These are phyloP conservation scores for Leccinum fuscescens DNA, from an alignment of 1,284 basidiomycete genomes.

Conservation along the genomic window DNA sequence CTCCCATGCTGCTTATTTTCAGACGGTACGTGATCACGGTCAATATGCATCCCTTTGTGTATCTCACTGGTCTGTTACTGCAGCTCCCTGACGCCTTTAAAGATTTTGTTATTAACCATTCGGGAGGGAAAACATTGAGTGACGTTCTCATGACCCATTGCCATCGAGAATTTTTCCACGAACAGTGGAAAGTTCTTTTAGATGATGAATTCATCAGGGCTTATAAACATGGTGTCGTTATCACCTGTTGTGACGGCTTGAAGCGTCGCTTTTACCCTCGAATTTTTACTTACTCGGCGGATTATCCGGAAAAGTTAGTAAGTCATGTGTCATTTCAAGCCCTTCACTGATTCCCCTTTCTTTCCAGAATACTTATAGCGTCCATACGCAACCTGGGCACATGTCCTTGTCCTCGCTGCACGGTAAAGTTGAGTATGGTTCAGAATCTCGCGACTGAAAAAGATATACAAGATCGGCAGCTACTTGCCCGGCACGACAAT, in stretches of 20 bases:
- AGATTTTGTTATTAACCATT: neutral
- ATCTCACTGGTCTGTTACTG: neutral
- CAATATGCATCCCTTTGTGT: accelerated
- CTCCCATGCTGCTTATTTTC: neutral
- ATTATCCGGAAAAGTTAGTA: neutral
- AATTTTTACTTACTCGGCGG: neutral
- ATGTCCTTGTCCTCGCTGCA: neutral
- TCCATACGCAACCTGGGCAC: neutral
- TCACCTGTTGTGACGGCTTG: neutral
- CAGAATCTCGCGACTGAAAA: neutral
- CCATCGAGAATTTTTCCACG: neutral
- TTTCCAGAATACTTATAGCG: neutral
- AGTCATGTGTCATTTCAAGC: neutral
- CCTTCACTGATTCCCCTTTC: neutral
- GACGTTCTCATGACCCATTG: neutral
- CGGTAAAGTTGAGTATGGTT: neutral
- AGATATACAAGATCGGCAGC: neutral
- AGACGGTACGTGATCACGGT: neutral
- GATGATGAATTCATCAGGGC: neutral
- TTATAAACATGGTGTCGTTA: neutral
- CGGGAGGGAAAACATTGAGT: neutral
- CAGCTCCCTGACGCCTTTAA: neutral
- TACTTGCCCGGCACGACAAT: neutral
- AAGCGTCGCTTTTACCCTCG: neutral
- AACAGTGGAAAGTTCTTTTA: neutral